Conservation (phyloP, 352 stramenopile species). For the Phytophthora palmivora region DNA sequence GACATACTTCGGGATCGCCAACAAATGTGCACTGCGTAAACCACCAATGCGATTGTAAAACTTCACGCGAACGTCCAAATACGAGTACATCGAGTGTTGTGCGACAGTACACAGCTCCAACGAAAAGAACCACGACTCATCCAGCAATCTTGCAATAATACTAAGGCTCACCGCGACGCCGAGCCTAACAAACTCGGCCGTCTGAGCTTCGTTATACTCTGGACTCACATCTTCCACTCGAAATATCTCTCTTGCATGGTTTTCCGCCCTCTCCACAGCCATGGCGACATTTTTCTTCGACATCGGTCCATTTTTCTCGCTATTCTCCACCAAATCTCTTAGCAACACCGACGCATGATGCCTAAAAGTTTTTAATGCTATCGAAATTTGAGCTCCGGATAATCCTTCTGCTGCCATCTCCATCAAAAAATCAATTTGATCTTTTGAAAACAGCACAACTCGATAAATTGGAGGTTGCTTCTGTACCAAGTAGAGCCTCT, state of each 20-base stretch:
- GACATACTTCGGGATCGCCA: constrained; percentile 37
- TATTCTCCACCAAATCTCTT: constrained; percentile 15
- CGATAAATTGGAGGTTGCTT: constrained; percentile 30
- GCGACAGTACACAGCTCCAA: constrained; percentile 37
- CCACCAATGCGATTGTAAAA: constrained; percentile 35
- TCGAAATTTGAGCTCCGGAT: constrained; percentile 29
- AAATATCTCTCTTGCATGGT: constrained; percentile 1
- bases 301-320: constrained; percentile 3
- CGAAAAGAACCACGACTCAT: constrained; percentile 49
- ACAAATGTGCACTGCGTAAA: constrained; percentile 34
- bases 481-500: constrained; percentile 26
- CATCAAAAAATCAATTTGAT: constrained; percentile 35
- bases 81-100: constrained; percentile 25
- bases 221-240: constrained; percentile 11
- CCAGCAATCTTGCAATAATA: constrained; percentile 41
- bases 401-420: constrained; percentile 32
- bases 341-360: constrained; percentile 11
- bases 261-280: constrained; percentile 9
- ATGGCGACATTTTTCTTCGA: constrained; percentile 5
- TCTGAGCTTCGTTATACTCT: constrained; percentile 28
- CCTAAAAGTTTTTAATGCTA: constrained; percentile 19
- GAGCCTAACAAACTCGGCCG: constrained; percentile 42
- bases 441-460: constrained; percentile 25
- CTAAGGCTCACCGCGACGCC: constrained; percentile 41
- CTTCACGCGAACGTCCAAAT: constrained; percentile 45